phyloP scores from a whole-genome alignment of 2,329 filamentous ascomycete genomes.

The Blastomyces silverae region DNA sequence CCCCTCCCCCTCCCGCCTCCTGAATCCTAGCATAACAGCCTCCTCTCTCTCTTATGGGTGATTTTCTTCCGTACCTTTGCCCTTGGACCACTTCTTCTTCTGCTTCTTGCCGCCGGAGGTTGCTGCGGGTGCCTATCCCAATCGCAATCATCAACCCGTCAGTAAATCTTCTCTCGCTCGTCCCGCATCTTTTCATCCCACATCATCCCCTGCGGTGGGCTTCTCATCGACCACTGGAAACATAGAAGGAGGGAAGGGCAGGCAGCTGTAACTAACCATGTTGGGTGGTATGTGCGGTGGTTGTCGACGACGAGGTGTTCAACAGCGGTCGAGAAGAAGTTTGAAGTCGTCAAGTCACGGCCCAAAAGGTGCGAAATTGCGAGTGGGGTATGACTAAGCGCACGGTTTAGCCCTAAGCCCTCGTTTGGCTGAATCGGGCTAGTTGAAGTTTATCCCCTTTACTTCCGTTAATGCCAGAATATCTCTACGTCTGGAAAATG shows the following conservation, averaged over 20 bases:
- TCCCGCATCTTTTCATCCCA: background rate
- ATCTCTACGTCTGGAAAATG: background rate
- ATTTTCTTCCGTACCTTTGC: conserved; percentile 43
- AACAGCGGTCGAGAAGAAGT: conserved; percentile 27
- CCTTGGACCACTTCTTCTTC: conserved; percentile 54
- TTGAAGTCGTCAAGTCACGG: conserved; percentile 21
- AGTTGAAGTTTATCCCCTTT: background rate
- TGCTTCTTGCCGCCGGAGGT: conserved; percentile 46
- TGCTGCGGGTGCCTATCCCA: conserved; percentile 39
- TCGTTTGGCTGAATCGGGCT: conserved; percentile 25
- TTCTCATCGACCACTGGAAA: background rate
- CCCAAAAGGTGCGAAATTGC: conserved; percentile 31
- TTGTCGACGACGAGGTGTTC: conserved; percentile 30
- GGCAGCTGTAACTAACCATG: conserved; percentile 8
- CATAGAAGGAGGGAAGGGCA: too few species aligned
- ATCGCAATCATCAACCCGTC: conserved; percentile 6
- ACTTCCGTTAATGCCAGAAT: background rate
- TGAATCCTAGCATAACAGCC: background rate
- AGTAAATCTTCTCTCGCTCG: background rate
- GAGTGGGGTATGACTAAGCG: conserved; percentile 35
- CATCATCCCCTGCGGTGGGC: background rate
- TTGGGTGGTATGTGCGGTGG: conserved; percentile 26
- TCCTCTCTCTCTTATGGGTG: background rate
- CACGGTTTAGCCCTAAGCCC: conserved; percentile 33
- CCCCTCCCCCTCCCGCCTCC: background rate